A percentile compares a stretch with the other conserved stretches of the same genome.
These are phyloP conservation scores for Myxozyma neglecta DNA, from an alignment of 805 yeast genomes.

Conservation along the genomic window DNA sequence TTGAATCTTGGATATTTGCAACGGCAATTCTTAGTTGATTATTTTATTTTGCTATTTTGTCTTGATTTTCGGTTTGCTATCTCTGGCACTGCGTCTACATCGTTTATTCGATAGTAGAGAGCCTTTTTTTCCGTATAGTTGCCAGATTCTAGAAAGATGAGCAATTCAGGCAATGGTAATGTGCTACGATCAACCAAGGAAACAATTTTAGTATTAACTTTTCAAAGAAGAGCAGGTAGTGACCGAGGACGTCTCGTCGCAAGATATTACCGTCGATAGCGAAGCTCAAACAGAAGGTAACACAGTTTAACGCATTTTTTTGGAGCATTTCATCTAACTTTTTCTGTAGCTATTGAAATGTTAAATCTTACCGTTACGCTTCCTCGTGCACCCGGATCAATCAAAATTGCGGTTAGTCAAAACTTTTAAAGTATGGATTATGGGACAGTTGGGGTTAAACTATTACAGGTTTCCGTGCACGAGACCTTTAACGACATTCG, in stretches of 20 bases:
- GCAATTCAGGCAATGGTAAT: too few relatives aligned
- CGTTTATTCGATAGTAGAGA: too few relatives aligned
- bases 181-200: too few relatives aligned
- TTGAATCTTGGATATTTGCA: background rate
- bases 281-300: constrained; percentile 4
- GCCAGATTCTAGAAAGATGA: too few relatives aligned
- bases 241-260: too few relatives aligned
- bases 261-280: background rate
- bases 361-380: constrained; percentile 30
- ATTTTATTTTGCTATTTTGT: background rate
- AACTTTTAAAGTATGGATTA: background rate
- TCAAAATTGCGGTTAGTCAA: constrained; percentile 30
- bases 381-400: constrained; percentile 33
- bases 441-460: background rate
- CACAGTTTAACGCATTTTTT: background rate
- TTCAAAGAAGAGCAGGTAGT: too few relatives aligned
- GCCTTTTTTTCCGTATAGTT: too few relatives aligned
- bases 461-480: constrained; percentile 33
- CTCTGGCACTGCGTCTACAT: background rate
- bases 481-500: constrained; percentile 60
- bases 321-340: background rate
- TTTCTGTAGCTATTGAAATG: constrained; percentile 6
- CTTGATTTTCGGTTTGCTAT: background rate
- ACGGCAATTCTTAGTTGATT: background rate
- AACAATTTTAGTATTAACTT: too few relatives aligned